These are phyloP conservation scores for Acacia pycnantha DNA, from an alignment of 331 rosid species.

Conservation along the genomic window DNA sequence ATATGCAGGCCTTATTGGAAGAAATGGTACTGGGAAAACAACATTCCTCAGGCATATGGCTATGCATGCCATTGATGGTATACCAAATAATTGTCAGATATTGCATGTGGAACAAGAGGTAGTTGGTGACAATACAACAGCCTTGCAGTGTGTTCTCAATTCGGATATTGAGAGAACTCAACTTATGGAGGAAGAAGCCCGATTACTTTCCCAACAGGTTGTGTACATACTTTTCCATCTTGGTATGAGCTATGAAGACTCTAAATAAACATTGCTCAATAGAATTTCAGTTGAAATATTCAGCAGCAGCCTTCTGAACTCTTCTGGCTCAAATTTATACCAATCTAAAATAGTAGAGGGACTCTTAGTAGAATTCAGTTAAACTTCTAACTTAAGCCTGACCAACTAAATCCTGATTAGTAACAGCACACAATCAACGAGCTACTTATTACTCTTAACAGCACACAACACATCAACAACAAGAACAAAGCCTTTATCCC, in stretches of 20 bases:
- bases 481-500: background rate
- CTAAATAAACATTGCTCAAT: background rate
- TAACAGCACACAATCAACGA: background rate
- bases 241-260: background rate
- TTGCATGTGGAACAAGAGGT: constrained; percentile 98
- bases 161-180: constrained; percentile 84
- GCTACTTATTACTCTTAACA: background rate
- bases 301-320: background rate
- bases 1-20: constrained; percentile 83
- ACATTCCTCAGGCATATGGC: constrained; percentile 99
- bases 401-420: background rate
- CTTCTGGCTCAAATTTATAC: background rate
- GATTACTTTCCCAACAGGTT: constrained; percentile 73
- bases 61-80: constrained; percentile 95
- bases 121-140: constrained; percentile 74
- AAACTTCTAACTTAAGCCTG: background rate
- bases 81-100: constrained; percentile 90
- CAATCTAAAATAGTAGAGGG: background rate
- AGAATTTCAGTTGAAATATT: background rate
- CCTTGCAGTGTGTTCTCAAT: constrained; percentile 95
- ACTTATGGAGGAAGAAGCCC: constrained; percentile 78
- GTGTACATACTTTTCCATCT: background rate
- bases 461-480: background rate
- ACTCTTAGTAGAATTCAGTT: background rate
- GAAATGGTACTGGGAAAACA: constrained; percentile 96